Base-by-base conservation (phyloP, 2,329 filamentous ascomycete genomes). In the Elsinoe ampelina region DNA sequence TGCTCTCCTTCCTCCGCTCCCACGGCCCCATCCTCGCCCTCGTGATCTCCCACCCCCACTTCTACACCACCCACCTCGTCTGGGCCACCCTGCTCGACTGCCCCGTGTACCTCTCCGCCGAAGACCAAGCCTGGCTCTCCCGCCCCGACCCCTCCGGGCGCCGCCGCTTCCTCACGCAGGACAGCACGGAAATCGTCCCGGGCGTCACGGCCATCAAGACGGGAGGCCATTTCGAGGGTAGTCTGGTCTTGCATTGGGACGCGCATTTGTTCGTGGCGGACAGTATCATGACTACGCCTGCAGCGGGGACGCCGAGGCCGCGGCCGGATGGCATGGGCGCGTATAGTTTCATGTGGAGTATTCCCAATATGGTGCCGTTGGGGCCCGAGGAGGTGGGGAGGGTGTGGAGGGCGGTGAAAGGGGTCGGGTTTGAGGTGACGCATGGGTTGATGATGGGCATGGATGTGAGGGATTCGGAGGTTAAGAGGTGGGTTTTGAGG, bases 201-300 rank as follows among this genome's bases (percentile, higher is more conserved):
- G 82, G 80, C 0, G 75, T 84, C 2, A 79, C 73, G 32, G 81
- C 80, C 0, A 75, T 92, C 54, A 88, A 89, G 68, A 76, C 85
- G 0, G 87, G 87, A 0, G 89, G 89, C 0, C 88, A 95, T 72
- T 93, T 93, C 64, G 84, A 85, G 0, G 89, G 89, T 0, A 87
- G 83, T 61, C 71, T 86, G 58, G 81, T 89, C 2, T 66, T 87
- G 59, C 77, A 85, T 20, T 87, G 80, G 69, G 76, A 78, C 15
- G 70, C 71, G 1, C 77, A 76, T 48, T 70, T 93, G n/a, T 77
- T 92, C 58, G 78, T 90, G 58, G 87, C 88, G 5, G 89, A 95
- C 70, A 89, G 86, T 2, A 77, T 93, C 48, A 77, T 88, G 61
- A 86, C 83, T 20, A 85, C 86, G 2, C 85, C 86, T 0, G 76